phyloP scores from a whole-genome alignment of 345 rosid species.

The Trapa bicornis region DNA sequence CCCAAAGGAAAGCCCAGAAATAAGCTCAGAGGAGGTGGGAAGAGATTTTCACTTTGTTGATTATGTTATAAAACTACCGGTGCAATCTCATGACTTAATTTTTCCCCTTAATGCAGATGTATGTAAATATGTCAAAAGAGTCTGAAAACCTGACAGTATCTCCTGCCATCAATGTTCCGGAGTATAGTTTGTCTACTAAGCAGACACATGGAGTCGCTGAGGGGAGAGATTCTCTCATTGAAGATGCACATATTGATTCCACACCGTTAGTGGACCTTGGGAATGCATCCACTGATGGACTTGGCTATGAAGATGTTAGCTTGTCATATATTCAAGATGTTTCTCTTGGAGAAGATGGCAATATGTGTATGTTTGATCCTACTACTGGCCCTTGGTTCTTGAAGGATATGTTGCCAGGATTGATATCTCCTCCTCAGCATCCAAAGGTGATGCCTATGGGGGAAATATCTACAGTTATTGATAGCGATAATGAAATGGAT shows the following conservation, averaged over 20 bases:
- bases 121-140: not conserved
- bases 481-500: not conserved
- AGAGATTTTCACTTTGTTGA: not conserved
- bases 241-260: not conserved
- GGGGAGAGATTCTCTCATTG: not conserved
- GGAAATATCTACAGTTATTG: not conserved
- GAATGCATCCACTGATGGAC: not conserved
- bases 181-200: not conserved
- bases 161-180: not conserved
- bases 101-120: not conserved
- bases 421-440: not conserved
- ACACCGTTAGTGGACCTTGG: not conserved
- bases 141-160: not conserved
- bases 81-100: not conserved
- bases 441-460: not conserved
- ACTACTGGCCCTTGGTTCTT: too few relatives aligned
- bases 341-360: too few relatives aligned
- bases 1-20: not conserved
- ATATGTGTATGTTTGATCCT: too few relatives aligned
- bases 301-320: not conserved
- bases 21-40: not conserved
- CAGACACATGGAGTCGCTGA: not conserved
- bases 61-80: not conserved
- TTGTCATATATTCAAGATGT: too few relatives aligned
- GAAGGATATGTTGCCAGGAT: too few relatives aligned